Evolutionary conservation across 2,329 filamentous ascomycete species (phyloP), one percentile per base, ranked within the genome.

Genomic region (Colletotrichum gigasporum): DNA sequence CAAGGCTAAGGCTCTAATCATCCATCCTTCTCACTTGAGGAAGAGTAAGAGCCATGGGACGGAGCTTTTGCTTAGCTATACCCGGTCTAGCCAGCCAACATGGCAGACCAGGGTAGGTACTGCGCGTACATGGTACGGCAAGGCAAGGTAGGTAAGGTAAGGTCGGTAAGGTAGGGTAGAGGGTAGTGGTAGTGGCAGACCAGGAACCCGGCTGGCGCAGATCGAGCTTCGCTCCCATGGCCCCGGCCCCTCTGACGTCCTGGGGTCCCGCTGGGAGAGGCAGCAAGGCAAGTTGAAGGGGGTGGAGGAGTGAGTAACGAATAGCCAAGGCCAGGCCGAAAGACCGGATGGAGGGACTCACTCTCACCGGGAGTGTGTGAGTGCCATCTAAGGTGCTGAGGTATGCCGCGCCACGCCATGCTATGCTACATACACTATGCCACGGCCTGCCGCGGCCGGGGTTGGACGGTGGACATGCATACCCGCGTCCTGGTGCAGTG

Each of bases 331-430:
- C n/a, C n/a, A n/a, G n/a, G 47, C 44, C 24, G n/a, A 60, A 28
- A 52, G 56, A 52, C 56, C 20, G 32, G 48, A 61, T 22, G 32
- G 48, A 52, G 45, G 30, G 28, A 48, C n/a, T n/a, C n/a, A n/a
- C n/a, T n/a, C n/a, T n/a, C n/a, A 41, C 35, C 30, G 32, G 20
- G 18, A 45, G 55, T 16, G 41, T 45, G 45, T 24, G 45, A 18
- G 32, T 30, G 45, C 34, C 16, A 32, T 41, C 11, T 22, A 59
- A 32, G 41, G 24, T 61, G 57, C 30, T 58, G 42, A 57, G 60
- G 60, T 16, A 63, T 63, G 39, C 60, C 54, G 60, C 54, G 54
- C 60, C 54, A 63, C 60, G 41, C 60, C 39, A 59, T 28, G 39
- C 39, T 16, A 59, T 18, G 39, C 16, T 18, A 18, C n/a, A n/a